phyloP scores from a whole-genome alignment of 345 rosid genomes.

The Syzygium grande region DNA sequence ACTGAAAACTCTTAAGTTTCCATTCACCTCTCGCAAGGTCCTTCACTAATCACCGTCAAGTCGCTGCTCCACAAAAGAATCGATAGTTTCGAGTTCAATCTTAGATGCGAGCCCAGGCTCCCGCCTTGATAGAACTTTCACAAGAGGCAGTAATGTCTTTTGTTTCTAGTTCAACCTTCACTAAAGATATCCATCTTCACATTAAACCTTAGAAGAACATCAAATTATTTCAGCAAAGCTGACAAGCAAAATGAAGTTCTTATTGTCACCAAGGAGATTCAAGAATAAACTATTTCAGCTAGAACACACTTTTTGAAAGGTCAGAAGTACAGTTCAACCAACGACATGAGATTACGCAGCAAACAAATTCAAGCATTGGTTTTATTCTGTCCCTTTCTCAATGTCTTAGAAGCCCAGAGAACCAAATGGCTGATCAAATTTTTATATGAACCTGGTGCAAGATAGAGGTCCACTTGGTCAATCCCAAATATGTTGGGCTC shows the following conservation, averaged over 20 bases:
- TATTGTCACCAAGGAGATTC: not conserved
- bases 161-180: not conserved
- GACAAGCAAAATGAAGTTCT: not conserved
- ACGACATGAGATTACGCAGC: not conserved
- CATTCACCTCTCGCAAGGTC: not conserved
- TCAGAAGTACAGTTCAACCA: not conserved
- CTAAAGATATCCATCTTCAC: not conserved
- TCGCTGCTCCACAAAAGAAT: not conserved
- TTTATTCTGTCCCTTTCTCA: not conserved
- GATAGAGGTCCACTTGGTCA: not conserved
- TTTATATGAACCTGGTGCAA: not conserved
- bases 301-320: not conserved
- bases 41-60: not conserved
- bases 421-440: not conserved
- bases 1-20: not conserved
- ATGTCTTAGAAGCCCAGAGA: not conserved
- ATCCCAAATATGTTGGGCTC: not conserved
- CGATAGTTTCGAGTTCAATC: not conserved
- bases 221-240: not conserved
- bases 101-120: not conserved
- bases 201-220: not conserved
- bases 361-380: not conserved
- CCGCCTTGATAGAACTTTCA: not conserved
- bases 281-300: not conserved
- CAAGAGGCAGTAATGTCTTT: not conserved